A percentile compares a stretch with the other conserved stretches of the same genome.
Conservation (phyloP, 129 eudicot genomes). For the Ambrosia trifida region DNA sequence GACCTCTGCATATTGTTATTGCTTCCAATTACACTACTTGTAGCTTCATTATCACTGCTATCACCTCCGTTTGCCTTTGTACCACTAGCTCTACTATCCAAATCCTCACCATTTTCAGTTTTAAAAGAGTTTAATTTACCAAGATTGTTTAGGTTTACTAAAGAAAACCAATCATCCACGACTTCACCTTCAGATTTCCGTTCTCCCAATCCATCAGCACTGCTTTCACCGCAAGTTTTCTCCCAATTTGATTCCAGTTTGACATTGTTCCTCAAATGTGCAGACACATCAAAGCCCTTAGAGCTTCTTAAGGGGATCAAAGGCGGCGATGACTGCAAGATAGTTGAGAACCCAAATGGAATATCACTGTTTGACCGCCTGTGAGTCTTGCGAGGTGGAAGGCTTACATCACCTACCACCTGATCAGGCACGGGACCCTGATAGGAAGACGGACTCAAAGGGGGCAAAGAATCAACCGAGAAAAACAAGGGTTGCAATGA, state of each 20-base stretch:
- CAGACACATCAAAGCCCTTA: conserved; percentile 38
- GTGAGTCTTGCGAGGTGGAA: conserved; percentile 82
- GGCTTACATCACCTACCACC: conserved; percentile 52
- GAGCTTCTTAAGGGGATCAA: conserved; percentile 52
- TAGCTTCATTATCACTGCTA: conserved; percentile 89
- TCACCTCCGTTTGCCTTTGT: conserved; percentile 47
- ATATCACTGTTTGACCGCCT: conserved; percentile 82
- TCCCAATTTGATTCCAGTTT: conserved; percentile 59
- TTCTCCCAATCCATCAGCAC: conserved; percentile 52
- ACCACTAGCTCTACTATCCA: conserved; percentile 11
- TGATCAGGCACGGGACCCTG: conserved; percentile 42
- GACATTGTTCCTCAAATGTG: background rate
- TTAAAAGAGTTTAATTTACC: conserved; percentile 70
- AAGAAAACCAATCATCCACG: conserved; percentile 58
- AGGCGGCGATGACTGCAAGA: conserved; percentile 65
- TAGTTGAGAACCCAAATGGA: conserved; percentile 63
- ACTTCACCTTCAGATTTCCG: conserved; percentile 72
- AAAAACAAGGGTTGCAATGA: conserved; percentile 66
- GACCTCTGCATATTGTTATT: conserved; percentile 46
- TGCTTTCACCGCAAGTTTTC: conserved; percentile 36
- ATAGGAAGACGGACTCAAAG: conserved; percentile 69
- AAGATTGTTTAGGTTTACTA: conserved; percentile 67
- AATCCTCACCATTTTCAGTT: conserved; percentile 36
- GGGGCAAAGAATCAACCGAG: conserved; percentile 74
- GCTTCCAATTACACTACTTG: conserved; percentile 76